Conservation (phyloP, 208 protist genomes). For the Trichomonas vaginalis region DNA sequence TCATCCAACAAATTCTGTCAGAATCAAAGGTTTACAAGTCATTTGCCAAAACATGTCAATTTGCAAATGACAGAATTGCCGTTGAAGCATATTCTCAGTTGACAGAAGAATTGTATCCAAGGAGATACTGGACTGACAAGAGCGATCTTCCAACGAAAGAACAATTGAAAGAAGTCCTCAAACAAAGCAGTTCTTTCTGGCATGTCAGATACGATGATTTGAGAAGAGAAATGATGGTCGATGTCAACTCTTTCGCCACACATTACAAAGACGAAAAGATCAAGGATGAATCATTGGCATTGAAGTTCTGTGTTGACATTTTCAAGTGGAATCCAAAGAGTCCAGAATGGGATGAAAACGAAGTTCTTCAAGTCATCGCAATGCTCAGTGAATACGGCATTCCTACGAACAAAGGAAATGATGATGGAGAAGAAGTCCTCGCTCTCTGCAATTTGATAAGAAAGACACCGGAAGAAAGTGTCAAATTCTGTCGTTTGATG, state of each 20-base stretch:
- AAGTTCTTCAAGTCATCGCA: neutral
- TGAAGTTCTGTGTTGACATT: neutral
- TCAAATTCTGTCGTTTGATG: neutral
- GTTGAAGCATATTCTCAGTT: neutral
- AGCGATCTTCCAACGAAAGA: neutral
- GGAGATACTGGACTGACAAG: neutral
- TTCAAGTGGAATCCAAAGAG: neutral
- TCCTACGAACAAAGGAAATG: neutral
- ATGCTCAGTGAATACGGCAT: neutral
- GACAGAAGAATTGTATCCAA: neutral
- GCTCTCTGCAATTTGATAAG: neutral
- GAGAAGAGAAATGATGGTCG: neutral
- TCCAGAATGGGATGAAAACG: neutral
- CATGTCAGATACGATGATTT: neutral
- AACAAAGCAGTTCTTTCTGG: neutral
- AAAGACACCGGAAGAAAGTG: neutral
- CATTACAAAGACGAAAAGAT: neutral
- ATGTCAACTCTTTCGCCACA: neutral
- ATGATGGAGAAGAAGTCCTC: neutral
- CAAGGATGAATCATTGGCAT: no score
- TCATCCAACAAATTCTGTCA: neutral
- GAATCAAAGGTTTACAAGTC: neutral
- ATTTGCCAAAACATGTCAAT: neutral
- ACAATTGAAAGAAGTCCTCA: neutral
- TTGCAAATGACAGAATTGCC: neutral